Evolutionary conservation across 2,329 filamentous ascomycete genomes (phyloP), one percentile per base, ranked within the genome.

Genomic region (Colletotrichum sojae): DNA sequence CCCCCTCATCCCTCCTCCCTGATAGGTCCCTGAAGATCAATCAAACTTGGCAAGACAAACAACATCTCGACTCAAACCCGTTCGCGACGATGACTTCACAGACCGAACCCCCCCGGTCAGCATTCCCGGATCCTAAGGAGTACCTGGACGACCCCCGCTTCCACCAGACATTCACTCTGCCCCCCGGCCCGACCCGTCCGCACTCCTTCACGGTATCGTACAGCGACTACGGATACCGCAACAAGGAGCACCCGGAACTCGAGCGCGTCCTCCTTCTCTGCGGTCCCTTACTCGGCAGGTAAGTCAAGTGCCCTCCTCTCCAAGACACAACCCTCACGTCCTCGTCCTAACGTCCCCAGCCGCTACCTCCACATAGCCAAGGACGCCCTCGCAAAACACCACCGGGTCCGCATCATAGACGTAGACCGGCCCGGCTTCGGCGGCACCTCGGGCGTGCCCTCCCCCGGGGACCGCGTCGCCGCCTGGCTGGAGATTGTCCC

Each of bases 381-480:
- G 62, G 77, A 82, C 61, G 63, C 70, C 2, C 64, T 79, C 3
- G 80, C 79, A 16, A 76, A 74, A 56, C 57, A 71, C 45, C 71
- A 79, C 69, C 69, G 73, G 20, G 70, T 81, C 20, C 78, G 79
- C 39, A 73, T 82, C 53, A 74, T 82, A 63, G 69, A 71, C 63
- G 64, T 73, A 0, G 79, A 82, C 67, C 71, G 80, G 6, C 80
- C 81, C 0, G 80, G 80, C 9, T 75, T 82, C 49, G 80, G 80
- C 12, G 75, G 76, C 8, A 80, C 79, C 6, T 76, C 76, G 16
- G 67, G 74, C 8, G 57, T 75, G 1, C 39, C 49, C 2, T 61
- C 68, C 5, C 54, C 51, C 3, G 62, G 69, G 1, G 69, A 73
- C 25, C 69, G 73, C 22, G 60, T 79, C 51, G 56, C 48, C 8